Conservation (phyloP, 73 alveolate genomes). For the Symbiodinium pilosum region DNA sequence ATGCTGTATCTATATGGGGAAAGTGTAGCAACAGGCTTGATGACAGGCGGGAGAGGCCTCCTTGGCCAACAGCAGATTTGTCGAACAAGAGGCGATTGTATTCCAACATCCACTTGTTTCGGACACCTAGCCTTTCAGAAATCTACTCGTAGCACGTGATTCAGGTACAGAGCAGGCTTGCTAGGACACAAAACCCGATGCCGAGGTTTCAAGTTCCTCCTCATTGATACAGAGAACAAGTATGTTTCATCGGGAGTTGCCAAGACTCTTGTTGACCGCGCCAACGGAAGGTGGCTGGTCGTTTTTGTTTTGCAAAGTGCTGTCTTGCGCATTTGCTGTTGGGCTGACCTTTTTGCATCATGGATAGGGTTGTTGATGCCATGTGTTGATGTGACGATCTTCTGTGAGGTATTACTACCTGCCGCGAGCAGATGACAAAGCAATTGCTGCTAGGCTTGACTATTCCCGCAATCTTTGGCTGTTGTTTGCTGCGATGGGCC, state of each 20-base stretch:
- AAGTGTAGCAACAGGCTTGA: no score
- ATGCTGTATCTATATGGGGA: no score
- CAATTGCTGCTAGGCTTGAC: conserved; percentile 30
- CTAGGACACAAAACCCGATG: no score
- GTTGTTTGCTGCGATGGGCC: background rate
- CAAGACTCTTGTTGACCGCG: conserved; percentile 81
- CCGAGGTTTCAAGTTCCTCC: conserved; percentile 80
- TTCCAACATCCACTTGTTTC: no score
- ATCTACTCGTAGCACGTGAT: no score
- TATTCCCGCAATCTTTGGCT: background rate
- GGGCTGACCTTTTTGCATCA: background rate
- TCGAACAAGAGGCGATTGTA: no score
- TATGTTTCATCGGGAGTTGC: conserved; percentile 94
- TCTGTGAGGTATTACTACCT: conserved; percentile 70
- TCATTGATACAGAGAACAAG: conserved; percentile 93
- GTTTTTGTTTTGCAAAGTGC: background rate
- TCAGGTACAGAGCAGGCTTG: no score
- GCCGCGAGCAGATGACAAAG: conserved; percentile 87
- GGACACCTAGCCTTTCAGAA: no score
- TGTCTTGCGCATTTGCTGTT: no score
- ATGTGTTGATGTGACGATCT: background rate
- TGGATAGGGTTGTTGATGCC: no score
- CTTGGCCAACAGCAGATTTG: no score
- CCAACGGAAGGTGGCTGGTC: conserved; percentile 45
- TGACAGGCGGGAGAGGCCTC: no score